Evolutionary conservation across 352 stramenopile species (phyloP).

Genomic region (Discostella stelligera): DNA sequence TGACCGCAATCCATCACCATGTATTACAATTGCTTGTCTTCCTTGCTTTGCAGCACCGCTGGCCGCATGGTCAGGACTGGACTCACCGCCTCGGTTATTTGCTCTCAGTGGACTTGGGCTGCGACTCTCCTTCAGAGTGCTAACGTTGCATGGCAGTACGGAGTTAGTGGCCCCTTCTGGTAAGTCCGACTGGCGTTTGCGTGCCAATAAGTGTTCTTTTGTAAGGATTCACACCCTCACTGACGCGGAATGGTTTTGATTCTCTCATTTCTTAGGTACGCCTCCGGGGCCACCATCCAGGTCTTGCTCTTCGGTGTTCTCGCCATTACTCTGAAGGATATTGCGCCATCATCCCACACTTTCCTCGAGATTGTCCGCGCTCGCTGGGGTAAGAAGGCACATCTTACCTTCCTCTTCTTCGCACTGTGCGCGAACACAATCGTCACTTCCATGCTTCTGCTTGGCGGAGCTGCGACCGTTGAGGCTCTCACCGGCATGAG

Average conservation of each 20-base stretch:
- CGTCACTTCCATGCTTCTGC: conserved; percentile 86
- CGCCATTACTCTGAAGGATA: conserved; percentile 85
- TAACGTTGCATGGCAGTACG: conserved; percentile 85
- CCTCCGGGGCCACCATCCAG: conserved; percentile 85
- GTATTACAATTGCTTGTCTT: conserved; percentile 15
- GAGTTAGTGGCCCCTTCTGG: conserved; percentile 85
- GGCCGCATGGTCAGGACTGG: conserved; percentile 85
- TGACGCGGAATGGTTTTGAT: background rate
- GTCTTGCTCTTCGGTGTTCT: conserved; percentile 86
- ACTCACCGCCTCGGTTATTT: conserved; percentile 83
- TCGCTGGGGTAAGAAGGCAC: conserved; percentile 80
- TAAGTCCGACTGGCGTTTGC: conserved; percentile 34
- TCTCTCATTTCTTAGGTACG: conserved; percentile 64
- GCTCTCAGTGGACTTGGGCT: conserved; percentile 86
- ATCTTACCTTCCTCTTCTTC: conserved; percentile 86
- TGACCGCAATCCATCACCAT: conserved; percentile 12
- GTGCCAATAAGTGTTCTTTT: background rate
- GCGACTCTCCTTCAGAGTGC: conserved; percentile 84
- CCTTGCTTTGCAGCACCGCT: conserved; percentile 62
- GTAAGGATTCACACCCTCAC: background rate
- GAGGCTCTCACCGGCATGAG: conserved; percentile 84
- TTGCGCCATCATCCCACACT: conserved; percentile 83
- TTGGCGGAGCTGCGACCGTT: conserved; percentile 83
- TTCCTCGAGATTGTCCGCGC: conserved; percentile 85
- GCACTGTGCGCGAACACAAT: conserved; percentile 83